Evolutionary conservation across 2,329 filamentous ascomycete genomes (phyloP).

Genomic region (Ploettnerulaceae sp.): DNA sequence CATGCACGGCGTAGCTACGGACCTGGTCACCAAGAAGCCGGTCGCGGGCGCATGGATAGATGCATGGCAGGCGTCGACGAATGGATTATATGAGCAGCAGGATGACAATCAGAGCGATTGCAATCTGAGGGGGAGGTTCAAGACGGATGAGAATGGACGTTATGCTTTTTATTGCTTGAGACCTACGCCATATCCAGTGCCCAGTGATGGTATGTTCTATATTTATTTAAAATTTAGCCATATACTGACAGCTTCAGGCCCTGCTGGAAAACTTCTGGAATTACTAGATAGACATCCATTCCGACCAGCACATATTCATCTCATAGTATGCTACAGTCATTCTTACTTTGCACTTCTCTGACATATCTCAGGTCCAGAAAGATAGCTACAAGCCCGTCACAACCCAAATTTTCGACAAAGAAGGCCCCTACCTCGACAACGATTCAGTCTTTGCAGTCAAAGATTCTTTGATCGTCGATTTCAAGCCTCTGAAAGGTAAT

Average conservation of each 20-base stretch:
- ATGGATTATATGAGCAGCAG: slow-evolving; percentile 55
- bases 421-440: slow-evolving; percentile 56
- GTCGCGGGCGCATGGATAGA: slow-evolving; percentile 53
- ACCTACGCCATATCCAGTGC: slow-evolving; percentile 39
- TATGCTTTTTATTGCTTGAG: slow-evolving; percentile 48
- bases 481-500: slow-evolving; percentile 41
- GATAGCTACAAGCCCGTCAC: slow-evolving; percentile 59
- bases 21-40: slow-evolving; percentile 50
- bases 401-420: slow-evolving; percentile 71
- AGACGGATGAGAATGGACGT: slow-evolving; percentile 50
- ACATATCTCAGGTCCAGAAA: slow-evolving; percentile 18
- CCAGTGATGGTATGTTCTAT: slow-evolving; percentile 29
- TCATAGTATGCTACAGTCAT: slow-evolving; percentile 42
- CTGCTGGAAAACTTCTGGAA: slow-evolving; percentile 52
- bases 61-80: slow-evolving; percentile 61
- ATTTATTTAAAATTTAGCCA: too few relatives aligned
- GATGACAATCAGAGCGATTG: slow-evolving; percentile 55
- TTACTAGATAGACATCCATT: slow-evolving; percentile 57
- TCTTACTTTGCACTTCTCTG: neutral
- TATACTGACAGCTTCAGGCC: too few relatives aligned
- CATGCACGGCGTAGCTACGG: slow-evolving; percentile 54
- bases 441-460: slow-evolving; percentile 51
- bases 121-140: slow-evolving; percentile 59
- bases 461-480: slow-evolving; percentile 47
- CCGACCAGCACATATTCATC: slow-evolving; percentile 59